Conservation (phyloP, 768 basidiomycete genomes). For the Kwoniella mangroviensis region DNA sequence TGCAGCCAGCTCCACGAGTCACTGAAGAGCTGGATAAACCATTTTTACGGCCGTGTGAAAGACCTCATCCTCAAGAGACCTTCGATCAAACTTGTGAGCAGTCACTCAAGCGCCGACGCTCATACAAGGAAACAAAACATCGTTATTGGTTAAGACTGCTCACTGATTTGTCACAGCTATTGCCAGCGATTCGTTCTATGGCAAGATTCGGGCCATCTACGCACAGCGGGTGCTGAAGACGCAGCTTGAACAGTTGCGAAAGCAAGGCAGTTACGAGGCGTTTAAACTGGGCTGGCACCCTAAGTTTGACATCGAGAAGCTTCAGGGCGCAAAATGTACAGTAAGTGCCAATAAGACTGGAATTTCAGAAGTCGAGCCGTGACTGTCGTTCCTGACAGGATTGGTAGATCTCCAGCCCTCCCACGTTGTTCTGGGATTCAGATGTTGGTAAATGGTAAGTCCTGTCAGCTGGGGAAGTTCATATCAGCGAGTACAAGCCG, state of each 20-base stretch:
- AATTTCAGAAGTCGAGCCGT: too few species aligned
- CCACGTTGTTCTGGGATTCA: constrained; percentile 41
- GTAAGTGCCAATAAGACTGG: constrained; percentile 13
- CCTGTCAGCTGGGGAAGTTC: neutral
- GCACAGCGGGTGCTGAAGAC: constrained; percentile 36
- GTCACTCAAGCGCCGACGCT: too few species aligned
- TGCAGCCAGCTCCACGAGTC: too few species aligned
- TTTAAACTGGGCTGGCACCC: constrained; percentile 43
- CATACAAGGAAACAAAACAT: too few species aligned
- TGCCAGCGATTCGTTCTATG: constrained; percentile 34
- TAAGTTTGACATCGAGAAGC: constrained; percentile 30
- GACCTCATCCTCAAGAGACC: constrained; percentile 12
- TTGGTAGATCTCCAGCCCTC: constrained; percentile 8
- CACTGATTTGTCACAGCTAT: constrained; percentile 12
- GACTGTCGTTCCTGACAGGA: neutral
- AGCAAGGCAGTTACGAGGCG: constrained; percentile 41
- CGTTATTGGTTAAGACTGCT: too few species aligned
- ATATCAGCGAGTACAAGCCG: neutral
- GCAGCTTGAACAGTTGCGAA: constrained; percentile 39
- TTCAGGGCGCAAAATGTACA: constrained; percentile 20
- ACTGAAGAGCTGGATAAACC: neutral
- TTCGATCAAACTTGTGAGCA: constrained; percentile 11
- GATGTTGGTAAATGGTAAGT: constrained; percentile 45
- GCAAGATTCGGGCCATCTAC: constrained; percentile 35
- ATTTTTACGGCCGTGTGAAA: neutral